Conservation (phyloP, 495 filamentous ascomycete species). For the Podospora didyma region DNA sequence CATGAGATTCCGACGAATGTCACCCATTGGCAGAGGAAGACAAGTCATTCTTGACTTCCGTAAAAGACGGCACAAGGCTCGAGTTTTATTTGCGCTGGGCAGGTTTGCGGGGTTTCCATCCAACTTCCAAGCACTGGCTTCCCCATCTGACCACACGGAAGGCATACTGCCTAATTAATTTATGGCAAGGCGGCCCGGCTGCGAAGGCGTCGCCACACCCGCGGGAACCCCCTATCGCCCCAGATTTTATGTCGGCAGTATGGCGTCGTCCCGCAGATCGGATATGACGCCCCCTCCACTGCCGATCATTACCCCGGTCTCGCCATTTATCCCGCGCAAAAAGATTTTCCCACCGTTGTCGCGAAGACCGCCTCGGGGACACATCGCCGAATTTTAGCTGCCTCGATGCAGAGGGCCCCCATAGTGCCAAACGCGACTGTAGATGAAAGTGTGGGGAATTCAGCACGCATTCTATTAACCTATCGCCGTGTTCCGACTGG, state of each 20-base stretch:
- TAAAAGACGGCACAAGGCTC: too few species aligned
- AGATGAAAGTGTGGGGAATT: constrained; percentile 14
- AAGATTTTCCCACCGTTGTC: constrained; percentile 10
- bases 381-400: constrained; percentile 3
- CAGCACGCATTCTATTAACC: neutral
- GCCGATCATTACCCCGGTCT: neutral
- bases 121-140: neutral
- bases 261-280: neutral
- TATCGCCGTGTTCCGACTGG: constrained; percentile 22
- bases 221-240: constrained; percentile 1
- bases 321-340: constrained; percentile 18
- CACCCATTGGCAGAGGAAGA: too few species aligned
- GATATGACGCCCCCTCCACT: neutral
- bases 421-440: neutral
- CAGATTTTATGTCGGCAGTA: neutral
- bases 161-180: constrained; percentile 11
- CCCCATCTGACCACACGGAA: neutral
- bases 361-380: constrained; percentile 6
- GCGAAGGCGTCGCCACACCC: constrained; percentile 6
- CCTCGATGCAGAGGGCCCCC: constrained; percentile 8
- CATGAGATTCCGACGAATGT: too few species aligned
- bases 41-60: too few species aligned
- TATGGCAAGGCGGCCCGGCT: constrained; percentile 14
- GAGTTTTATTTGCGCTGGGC: too few species aligned
- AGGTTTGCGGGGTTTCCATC: too few species aligned